Base-by-base conservation (phyloP, 2,329 filamentous ascomycete species). In the Fusarium dimerum region DNA sequence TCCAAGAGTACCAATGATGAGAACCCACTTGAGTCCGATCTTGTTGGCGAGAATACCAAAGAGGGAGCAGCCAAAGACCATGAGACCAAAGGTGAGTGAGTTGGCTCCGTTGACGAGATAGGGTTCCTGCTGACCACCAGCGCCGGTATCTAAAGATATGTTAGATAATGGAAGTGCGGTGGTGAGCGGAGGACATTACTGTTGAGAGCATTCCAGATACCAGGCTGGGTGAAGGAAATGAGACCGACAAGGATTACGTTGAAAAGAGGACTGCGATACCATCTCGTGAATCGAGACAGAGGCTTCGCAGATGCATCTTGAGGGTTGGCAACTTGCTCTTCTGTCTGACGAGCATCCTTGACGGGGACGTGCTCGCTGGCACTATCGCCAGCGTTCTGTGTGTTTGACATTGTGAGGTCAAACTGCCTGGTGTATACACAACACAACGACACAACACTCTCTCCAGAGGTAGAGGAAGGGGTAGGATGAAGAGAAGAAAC, bases 181-280 rank as follows among this genome's bases (percentile, higher is more conserved):
- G 4, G n/a, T 2, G n/a, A 15, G 1, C 1, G n/a, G 36, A 29
- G 1, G 0, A 52, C 50, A 15, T 46, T 46, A 65, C 62, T 73
- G 53, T 79, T 81, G 71, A 82, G 79, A 0, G 80, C 80, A 64
- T 81, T 82, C 79, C 80, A 83, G 1, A 83, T 68, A 0, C 77
- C 77, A 0, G 77, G 77, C 0, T 76, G 76, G 13, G 79, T 71
- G 55, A 82, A 82, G 1, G 78, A 80, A 2, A 81, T 79, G 6
- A 72, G 71, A 16, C 79, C 79, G 43, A 81, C 79, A 3, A 81
- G 67, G 38, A 76, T 76, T 36, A 79, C 78, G 61, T 82, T 80
- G 71, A 79, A 81, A 1, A 82, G 39, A 3, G 62, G 62, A 29
- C 62, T 65, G 40, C 62, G 56, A 54, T 62, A 65, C 58, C 50